phyloP scores from a whole-genome alignment of 129 eudicot species.

The Cynara cardunculus region DNA sequence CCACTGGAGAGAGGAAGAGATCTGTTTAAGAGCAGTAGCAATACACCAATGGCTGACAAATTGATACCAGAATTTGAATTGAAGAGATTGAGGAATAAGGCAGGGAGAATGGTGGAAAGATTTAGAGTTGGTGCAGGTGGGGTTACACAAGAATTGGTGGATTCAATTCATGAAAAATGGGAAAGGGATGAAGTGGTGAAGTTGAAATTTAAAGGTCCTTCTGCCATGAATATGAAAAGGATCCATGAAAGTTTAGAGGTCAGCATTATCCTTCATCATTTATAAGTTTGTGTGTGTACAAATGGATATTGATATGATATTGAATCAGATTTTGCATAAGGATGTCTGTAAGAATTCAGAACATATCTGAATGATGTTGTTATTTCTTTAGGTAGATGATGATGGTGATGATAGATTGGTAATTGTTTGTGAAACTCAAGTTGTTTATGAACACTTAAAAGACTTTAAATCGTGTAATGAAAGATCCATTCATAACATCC shows the following conservation, averaged over 20 bases:
- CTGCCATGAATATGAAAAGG: conserved; percentile 70
- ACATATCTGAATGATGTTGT: background rate
- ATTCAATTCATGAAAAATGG: conserved; percentile 79
- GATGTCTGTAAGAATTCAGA: background rate
- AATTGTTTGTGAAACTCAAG: too few relatives aligned
- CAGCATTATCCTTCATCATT: background rate
- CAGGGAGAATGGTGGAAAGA: conserved; percentile 83
- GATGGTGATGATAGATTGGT: too few relatives aligned
- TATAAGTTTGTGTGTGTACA: background rate
- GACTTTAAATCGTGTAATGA: too few relatives aligned
- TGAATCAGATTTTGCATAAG: background rate
- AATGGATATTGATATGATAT: background rate
- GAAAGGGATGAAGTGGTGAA: conserved; percentile 78
- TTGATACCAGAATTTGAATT: conserved; percentile 74
- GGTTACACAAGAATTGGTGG: conserved; percentile 70
- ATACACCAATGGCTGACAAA: conserved; percentile 66
- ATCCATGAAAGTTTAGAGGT: conserved; percentile 92
- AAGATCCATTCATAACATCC: too few relatives aligned
- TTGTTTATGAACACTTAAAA: too few relatives aligned
- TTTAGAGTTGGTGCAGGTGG: conserved; percentile 85
- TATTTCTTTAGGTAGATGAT: background rate
- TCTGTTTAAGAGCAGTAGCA: conserved; percentile 36
- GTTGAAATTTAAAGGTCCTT: conserved; percentile 85
- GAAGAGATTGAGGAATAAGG: conserved; percentile 82
- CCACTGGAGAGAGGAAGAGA: conserved; percentile 48